These are phyloP conservation scores for Cokeromyces recurvatus DNA, from an alignment of 371 early-diverging fungal species.

Conservation along the genomic window DNA sequence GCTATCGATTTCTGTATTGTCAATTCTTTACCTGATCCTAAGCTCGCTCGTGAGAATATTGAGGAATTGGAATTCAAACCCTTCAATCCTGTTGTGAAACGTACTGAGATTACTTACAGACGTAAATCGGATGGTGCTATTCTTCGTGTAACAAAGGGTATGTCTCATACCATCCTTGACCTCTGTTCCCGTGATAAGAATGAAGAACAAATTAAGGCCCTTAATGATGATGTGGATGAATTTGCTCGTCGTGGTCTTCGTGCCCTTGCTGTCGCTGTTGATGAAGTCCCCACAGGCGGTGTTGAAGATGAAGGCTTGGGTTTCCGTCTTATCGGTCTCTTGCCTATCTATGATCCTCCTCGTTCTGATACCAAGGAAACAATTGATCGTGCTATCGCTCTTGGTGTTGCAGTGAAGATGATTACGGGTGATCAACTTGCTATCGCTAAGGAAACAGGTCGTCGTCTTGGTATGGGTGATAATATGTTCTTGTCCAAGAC, in stretches of 20 bases:
- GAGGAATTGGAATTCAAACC: constrained; percentile 76
- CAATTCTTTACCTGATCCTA: constrained; percentile 57
- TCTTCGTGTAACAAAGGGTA: constrained; percentile 70
- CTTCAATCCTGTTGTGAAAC: constrained; percentile 88
- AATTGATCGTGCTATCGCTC: constrained; percentile 78
- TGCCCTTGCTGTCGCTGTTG: constrained; percentile 74
- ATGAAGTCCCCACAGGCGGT: constrained; percentile 53
- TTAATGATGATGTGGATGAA: constrained; percentile 70
- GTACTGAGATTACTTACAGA: constrained; percentile 77
- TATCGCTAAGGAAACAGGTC: constrained; percentile 86
- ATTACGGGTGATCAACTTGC: constrained; percentile 95
- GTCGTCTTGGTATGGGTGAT: constrained; percentile 71
- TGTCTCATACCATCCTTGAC: constrained; percentile 71
- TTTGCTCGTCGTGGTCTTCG: constrained; percentile 84
- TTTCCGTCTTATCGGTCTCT: constrained; percentile 59
- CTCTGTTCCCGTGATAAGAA: constrained; percentile 69
- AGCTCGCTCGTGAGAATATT: constrained; percentile 61
- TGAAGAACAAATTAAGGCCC: constrained; percentile 50
- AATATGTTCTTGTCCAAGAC: constrained; percentile 75
- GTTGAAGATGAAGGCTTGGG: constrained; percentile 49
- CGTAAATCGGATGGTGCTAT: constrained; percentile 57
- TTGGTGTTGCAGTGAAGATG: constrained; percentile 94
- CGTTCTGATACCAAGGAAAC: constrained; percentile 81
- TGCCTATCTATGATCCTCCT: constrained; percentile 89
- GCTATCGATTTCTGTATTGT: constrained; percentile 77